phyloP scores from a whole-genome alignment of 164 flowering plant species.

The Vitis amurensis region DNA sequence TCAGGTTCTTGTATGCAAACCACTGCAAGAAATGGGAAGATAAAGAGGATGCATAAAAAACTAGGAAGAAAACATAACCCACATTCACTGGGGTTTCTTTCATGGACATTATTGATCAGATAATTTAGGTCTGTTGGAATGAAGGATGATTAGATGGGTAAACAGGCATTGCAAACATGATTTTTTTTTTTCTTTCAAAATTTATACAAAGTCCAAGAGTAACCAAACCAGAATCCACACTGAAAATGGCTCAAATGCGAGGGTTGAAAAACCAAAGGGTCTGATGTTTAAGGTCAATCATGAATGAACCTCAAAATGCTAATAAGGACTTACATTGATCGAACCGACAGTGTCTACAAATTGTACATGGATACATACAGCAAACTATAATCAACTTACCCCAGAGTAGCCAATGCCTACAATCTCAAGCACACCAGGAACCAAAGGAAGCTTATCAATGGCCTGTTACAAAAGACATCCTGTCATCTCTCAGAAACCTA shows the following conservation, averaged over 20 bases:
- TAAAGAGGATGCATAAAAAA: not conserved
- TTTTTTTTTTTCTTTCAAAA: too few relatives aligned
- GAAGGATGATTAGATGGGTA: too few relatives aligned
- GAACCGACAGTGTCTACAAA: too few relatives aligned
- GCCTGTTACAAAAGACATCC: slow-evolving; percentile 50
- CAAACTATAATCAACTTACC: slow-evolving; percentile 39
- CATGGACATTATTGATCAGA: not conserved
- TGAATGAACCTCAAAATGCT: too few relatives aligned
- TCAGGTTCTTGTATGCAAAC: slow-evolving; percentile 80
- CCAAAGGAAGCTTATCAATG: slow-evolving; percentile 83
- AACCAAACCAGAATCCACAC: too few relatives aligned
- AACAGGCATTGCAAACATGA: too few relatives aligned
- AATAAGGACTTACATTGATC: too few relatives aligned
- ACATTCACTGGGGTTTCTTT: not conserved
- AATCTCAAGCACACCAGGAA: slow-evolving; percentile 83
- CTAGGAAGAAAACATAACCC: not conserved
- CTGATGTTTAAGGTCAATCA: too few relatives aligned
- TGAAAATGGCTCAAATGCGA: too few relatives aligned
- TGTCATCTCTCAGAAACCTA: not conserved
- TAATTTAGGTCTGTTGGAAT: not conserved
- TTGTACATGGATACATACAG: not conserved
- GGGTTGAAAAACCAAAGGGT: too few relatives aligned
- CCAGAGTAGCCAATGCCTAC: slow-evolving; percentile 92
- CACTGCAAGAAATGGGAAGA: slow-evolving; percentile 52
- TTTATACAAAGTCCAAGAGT: too few relatives aligned